Evolutionary conservation across 495 filamentous ascomycete species (phyloP), one percentile per base, ranked within the genome.

Genomic region (Amphirosellinia nigrospora): DNA sequence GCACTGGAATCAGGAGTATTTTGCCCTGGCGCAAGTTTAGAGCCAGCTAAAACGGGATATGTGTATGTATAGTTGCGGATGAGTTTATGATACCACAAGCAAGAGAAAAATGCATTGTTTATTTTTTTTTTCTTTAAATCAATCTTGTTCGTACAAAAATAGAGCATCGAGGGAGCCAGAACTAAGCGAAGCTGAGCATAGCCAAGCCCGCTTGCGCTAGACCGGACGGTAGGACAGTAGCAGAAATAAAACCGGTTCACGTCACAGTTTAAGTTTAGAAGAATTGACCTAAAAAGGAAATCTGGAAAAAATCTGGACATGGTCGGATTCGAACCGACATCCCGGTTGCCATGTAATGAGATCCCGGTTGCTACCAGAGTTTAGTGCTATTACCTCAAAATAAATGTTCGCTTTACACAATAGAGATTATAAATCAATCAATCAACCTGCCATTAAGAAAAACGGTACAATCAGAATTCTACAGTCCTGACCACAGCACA

Each of bases 281-380:
- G 58, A 61, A 61, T 61, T 61, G 58, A 62, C 36, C 60, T 38
- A 43, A 63, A 45, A 63, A 63, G 60, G 41, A 63, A 63, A 63
- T 63, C 21, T 63, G 60, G 60, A 63, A 63, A 63, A 63, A 63
- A 28, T 46, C 32, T 63, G 60, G 60, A 63, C 60, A 63, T 32
- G 60, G 60, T n/a, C 60, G 60, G 60, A 63, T 63, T 63, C 38
- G 60, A 63, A 63, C 60, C 60, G 60, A 46, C 60, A 19, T 63
- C 60, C 60, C 60, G 60, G 60, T 63, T 63, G 9, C 60, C 39
- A 63, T 16, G 21, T 63, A 63, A 46, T 63, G 39, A 63, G 60
- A 63, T 63, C 60, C 60, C 60, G 38, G 60, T 46, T 63, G 60
- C 60, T 63, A 63, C 60, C 60, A 63, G 11, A 55, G 28, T 55